These are phyloP conservation scores for Aspergillus sp. DNA, from an alignment of 2,329 filamentous ascomycete genomes.

Conservation along the genomic window DNA sequence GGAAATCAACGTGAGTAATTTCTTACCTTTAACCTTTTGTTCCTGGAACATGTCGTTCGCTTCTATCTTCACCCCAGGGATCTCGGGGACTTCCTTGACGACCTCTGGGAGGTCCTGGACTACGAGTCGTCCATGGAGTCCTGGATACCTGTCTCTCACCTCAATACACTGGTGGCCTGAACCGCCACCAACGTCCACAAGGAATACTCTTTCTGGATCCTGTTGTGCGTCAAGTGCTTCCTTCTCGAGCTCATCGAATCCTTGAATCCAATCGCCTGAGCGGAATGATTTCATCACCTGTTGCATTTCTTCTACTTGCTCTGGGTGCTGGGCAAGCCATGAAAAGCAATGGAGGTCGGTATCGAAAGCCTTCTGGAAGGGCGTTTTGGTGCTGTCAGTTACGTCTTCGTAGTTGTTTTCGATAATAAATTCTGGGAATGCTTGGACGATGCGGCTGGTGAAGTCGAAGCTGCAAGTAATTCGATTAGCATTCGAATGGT, in stretches of 20 bases:
- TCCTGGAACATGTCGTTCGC: background rate
- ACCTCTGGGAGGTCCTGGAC: constrained; percentile 42
- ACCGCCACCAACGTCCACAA: constrained; percentile 46
- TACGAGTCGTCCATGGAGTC: constrained; percentile 35
- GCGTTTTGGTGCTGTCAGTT: constrained; percentile 22
- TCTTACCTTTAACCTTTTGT: background rate
- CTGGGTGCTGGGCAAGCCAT: constrained; percentile 28
- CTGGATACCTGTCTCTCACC: constrained; percentile 32
- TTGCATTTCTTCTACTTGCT: constrained; percentile 18
- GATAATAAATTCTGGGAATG: constrained; percentile 28
- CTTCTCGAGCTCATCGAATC: background rate
- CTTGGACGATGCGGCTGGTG: constrained; percentile 1
- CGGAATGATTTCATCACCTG: constrained; percentile 8
- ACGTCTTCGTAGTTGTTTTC: constrained; percentile 30
- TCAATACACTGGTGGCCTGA: constrained; percentile 40
- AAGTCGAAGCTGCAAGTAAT: background rate
- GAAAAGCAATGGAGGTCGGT: constrained; percentile 28
- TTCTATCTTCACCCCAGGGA: constrained; percentile 28
- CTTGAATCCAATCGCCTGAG: background rate
- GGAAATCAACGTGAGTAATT: background rate
- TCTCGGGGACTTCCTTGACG: constrained; percentile 25
- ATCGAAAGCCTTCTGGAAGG: constrained; percentile 31
- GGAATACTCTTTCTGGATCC: constrained; percentile 23
- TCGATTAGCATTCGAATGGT: background rate
- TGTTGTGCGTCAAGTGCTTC: background rate